Evolutionary conservation across 768 basidiomycete species (phyloP).

Genomic region (Polyporus arcularius): DNA sequence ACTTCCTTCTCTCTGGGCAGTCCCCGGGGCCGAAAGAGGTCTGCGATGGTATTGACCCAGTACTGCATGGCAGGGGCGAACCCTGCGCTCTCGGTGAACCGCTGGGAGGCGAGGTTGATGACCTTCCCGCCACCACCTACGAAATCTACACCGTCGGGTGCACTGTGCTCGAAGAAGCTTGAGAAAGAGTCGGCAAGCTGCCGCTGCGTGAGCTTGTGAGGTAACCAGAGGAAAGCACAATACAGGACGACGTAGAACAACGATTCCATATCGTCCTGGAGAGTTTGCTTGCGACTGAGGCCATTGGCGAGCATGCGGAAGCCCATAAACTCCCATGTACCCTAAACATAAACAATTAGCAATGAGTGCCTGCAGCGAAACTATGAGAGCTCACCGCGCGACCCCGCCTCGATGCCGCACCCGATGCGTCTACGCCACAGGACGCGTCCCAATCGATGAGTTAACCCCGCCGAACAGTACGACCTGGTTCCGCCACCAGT

Average conservation of each 20-base stretch:
- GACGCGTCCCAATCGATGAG: conserved; percentile 14
- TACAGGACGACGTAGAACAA: conserved; percentile 13
- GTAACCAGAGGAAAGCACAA: conserved; percentile 2
- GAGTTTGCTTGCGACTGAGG: background rate
- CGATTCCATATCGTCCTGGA: conserved; percentile 17
- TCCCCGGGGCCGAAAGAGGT: no score
- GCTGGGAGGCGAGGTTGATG: no score
- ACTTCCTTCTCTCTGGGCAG: no score
- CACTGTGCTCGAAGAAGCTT: no score
- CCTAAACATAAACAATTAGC: background rate
- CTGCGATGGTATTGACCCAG: no score
- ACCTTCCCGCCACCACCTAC: no score
- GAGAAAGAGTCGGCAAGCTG: no score
- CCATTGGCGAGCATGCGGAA: background rate
- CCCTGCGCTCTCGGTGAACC: no score
- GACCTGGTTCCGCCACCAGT: background rate
- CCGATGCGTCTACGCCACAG: background rate
- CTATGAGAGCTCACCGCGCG: background rate
- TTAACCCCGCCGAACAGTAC: background rate
- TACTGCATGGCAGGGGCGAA: no score
- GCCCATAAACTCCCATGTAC: conserved; percentile 14
- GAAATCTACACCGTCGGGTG: no score
- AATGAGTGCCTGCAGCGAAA: background rate
- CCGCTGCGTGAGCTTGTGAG: background rate
- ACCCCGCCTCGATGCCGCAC: background rate